Evolutionary conservation across 1,284 basidiomycete genomes (phyloP), one percentile per base, ranked within the genome.

Genomic region (Moniliella sp.): DNA sequence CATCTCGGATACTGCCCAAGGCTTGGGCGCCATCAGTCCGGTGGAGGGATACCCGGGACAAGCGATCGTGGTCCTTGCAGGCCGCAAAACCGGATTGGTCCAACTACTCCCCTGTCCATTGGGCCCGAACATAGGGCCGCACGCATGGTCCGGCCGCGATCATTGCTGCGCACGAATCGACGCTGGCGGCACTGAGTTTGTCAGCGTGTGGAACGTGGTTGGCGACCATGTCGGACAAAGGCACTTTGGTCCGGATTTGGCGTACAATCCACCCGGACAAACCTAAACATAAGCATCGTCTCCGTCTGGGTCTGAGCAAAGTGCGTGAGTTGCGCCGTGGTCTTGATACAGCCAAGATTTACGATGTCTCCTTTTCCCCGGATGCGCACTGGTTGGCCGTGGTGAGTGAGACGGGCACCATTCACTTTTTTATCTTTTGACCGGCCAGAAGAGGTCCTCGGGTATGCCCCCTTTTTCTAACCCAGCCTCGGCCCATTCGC

Each of bases 401-500:
- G 14, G 50, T 42, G 1, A 54, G 50, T 27, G 50, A 54, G 34
- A 54, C 48, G 33, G 50, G 50, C 8, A 54, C 49, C 0, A 39
- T 54, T 15, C 50, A 54, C 31, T 39, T 54, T 30, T 54, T n/a
- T 52, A 26, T 29, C 38, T 0, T 37, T 53, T n/a, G 15, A 28
- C 3, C 27, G 25, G 2, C 18, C 27, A 29, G 14, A 17, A 12
- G 11, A 9, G n/a, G n/a, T n/a, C n/a, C n/a, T n/a, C n/a, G n/a
- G n/a, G n/a, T n/a, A n/a, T n/a, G n/a, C n/a, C n/a, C n/a, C n/a
- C n/a, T n/a, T n/a, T n/a, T n/a, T n/a, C n/a, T n/a, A n/a, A n/a
- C n/a, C n/a, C n/a, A n/a, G n/a, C n/a, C n/a, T n/a, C n/a, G n/a
- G n/a, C n/a, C n/a, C n/a, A n/a, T n/a, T n/a, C n/a, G n/a, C n/a